phyloP scores from a whole-genome alignment of 1,284 basidiomycete species.

The Moniliella sp. region DNA sequence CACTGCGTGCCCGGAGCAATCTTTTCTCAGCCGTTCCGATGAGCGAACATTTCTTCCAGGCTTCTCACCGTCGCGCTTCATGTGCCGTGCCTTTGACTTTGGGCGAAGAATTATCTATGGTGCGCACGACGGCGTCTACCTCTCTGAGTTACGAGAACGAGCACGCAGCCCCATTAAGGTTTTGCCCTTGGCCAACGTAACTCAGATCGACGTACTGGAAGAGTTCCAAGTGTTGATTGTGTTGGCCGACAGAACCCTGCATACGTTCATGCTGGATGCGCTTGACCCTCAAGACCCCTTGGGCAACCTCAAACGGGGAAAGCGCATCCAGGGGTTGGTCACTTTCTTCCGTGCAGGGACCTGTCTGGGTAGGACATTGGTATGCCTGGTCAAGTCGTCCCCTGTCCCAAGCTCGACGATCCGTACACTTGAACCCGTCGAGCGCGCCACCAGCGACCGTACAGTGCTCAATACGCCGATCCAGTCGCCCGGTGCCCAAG shows the following conservation, averaged over 20 bases:
- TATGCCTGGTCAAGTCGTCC: not conserved
- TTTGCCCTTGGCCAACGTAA: not conserved
- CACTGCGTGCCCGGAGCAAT: constrained; percentile 58
- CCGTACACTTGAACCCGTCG: not conserved
- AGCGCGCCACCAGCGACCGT: no score
- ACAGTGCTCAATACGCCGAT: no score
- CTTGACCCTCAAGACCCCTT: not conserved
- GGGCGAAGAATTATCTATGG: constrained; percentile 71
- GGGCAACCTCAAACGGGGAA: not conserved
- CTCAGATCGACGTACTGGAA: not conserved
- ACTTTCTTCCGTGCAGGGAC: not conserved
- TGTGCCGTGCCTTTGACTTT: constrained; percentile 78
- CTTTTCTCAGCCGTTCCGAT: constrained; percentile 71
- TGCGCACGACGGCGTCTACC: no score
- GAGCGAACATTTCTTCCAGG: no score
- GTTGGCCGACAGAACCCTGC: not conserved
- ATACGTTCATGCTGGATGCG: not conserved
- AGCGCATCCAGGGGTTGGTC: not conserved
- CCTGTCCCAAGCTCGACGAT: not conserved
- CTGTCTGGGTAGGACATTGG: not conserved
- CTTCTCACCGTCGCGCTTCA: constrained; percentile 60
- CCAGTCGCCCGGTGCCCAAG: no score
- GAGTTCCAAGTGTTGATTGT: not conserved
- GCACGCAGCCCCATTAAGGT: no score
- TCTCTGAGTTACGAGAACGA: no score